Percentiles rank a stretch among this genome's conserved stretches.
phyloP scores from a whole-genome alignment of 768 basidiomycete species.

The Boletus pseudo-olivaceus region DNA sequence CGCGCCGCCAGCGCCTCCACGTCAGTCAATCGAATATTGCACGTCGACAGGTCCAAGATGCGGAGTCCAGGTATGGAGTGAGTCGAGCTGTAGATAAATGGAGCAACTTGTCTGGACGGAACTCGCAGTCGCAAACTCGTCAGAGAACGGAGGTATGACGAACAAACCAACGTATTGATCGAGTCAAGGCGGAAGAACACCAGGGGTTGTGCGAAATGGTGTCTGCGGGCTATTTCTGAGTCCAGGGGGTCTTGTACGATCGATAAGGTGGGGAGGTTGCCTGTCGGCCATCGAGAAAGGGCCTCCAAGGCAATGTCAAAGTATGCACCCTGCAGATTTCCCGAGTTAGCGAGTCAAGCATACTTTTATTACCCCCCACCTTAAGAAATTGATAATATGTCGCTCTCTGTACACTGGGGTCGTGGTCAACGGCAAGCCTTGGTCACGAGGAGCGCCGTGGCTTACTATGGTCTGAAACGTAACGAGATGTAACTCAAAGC shows the following conservation, averaged over 20 bases:
- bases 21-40: slow-evolving; percentile 50
- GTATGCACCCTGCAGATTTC: slow-evolving; percentile 65
- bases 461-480: slow-evolving; percentile 83
- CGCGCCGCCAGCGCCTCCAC: slow-evolving; percentile 51
- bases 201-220: slow-evolving; percentile 77
- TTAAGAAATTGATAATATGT: slow-evolving; percentile 82
- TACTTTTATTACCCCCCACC: slow-evolving; percentile 31
- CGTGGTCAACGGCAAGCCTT: not conserved
- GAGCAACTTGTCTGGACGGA: slow-evolving; percentile 58
- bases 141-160: slow-evolving; percentile 42
- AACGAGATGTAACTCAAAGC: slow-evolving; percentile 54
- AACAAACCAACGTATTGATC: slow-evolving; percentile 45
- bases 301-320: slow-evolving; percentile 70
- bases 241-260: slow-evolving; percentile 66
- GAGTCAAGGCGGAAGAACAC: slow-evolving; percentile 75
- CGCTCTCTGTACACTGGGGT: slow-evolving; percentile 59
- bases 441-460: not conserved
- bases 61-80: slow-evolving; percentile 42
- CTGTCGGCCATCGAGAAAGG: slow-evolving; percentile 60
- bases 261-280: slow-evolving; percentile 45
- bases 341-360: not conserved
- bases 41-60: slow-evolving; percentile 77
- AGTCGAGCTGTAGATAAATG: slow-evolving; percentile 34
- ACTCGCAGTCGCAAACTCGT: slow-evolving; percentile 65
- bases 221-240: slow-evolving; percentile 32